phyloP scores from a whole-genome alignment of 2,329 filamentous ascomycete species.

The Metarhizium rileyi region DNA sequence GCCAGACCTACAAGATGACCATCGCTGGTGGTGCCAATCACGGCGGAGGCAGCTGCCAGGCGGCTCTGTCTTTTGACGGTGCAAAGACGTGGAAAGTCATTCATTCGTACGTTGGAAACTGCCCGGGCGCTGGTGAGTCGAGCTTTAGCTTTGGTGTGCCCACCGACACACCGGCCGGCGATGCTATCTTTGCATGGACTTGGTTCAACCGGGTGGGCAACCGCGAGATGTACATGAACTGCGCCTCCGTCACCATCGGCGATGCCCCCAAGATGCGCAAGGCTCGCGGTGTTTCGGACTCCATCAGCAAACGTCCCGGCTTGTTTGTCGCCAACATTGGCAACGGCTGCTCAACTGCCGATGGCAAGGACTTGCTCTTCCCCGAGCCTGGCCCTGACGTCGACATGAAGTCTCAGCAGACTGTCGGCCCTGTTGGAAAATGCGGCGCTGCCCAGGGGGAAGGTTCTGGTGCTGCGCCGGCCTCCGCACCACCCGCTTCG shows the following conservation, averaged over 20 bases:
- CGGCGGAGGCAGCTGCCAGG: slow-evolving; percentile 66
- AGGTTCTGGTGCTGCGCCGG: neutral
- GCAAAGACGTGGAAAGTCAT: slow-evolving; percentile 62
- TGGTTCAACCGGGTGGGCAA: slow-evolving; percentile 72
- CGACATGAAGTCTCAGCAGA: slow-evolving; percentile 24
- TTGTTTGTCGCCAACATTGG: slow-evolving; percentile 64
- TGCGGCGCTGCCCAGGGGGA: slow-evolving; percentile 15
- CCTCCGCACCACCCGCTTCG: neutral
- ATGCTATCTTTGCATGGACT: slow-evolving; percentile 64
- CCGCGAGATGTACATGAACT: slow-evolving; percentile 83
- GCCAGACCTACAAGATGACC: slow-evolving; percentile 52
- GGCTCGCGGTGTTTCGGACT: slow-evolving; percentile 15
- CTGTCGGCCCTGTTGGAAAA: slow-evolving; percentile 24
- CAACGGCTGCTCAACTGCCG: slow-evolving; percentile 47
- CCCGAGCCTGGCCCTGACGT: slow-evolving; percentile 54
- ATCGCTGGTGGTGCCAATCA: slow-evolving; percentile 54
- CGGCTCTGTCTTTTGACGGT: slow-evolving; percentile 64
- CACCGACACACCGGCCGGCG: slow-evolving; percentile 44
- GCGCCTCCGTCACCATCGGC: slow-evolving; percentile 57
- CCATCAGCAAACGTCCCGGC: slow-evolving; percentile 49
- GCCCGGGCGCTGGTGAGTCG: slow-evolving; percentile 32
- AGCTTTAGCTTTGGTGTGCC: slow-evolving; percentile 60
- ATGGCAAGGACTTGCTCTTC: slow-evolving; percentile 50
- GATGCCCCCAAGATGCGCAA: slow-evolving; percentile 17
- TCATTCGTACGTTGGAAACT: slow-evolving; percentile 45